Percentiles rank a stretch among this genome's conserved stretches.
Evolutionary conservation across 2,329 filamentous ascomycete genomes (phyloP).

Genomic region (Neodidymelliopsis sp.): DNA sequence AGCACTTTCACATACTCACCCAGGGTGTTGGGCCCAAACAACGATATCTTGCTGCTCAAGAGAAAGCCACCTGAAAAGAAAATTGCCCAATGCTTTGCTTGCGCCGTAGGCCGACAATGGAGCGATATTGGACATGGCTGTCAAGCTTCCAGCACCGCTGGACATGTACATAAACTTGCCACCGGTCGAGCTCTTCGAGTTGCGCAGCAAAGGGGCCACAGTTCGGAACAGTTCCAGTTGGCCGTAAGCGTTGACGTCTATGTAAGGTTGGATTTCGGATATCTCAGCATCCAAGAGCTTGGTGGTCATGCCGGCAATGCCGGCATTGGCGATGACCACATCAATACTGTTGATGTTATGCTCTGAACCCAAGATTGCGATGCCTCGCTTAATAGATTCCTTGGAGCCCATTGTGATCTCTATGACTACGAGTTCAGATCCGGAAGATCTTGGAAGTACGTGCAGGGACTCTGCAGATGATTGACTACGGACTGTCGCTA

Average conservation of each 20-base stretch:
- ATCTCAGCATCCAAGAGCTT: background rate
- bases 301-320: slow-evolving; percentile 20
- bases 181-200: background rate
- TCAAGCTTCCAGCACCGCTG: slow-evolving; percentile 19
- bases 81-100: slow-evolving; percentile 29
- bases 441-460: slow-evolving; percentile 27
- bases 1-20: slow-evolving; percentile 10
- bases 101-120: slow-evolving; percentile 23
- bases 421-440: slow-evolving; percentile 17
- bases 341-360: slow-evolving; percentile 4
- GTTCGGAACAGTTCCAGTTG: slow-evolving; percentile 27
- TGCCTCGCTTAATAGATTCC: slow-evolving; percentile 33
- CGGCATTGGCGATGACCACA: slow-evolving; percentile 10
- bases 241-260: slow-evolving; percentile 27
- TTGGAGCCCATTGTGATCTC: slow-evolving; percentile 21
- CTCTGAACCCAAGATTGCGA: slow-evolving; percentile 28
- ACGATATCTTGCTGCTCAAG: slow-evolving; percentile 23
- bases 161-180: slow-evolving; percentile 26
- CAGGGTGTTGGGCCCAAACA: slow-evolving; percentile 24
- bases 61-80: slow-evolving; percentile 26
- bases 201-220: slow-evolving; percentile 16
- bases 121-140: slow-evolving; percentile 12
- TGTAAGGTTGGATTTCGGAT: slow-evolving; percentile 17
- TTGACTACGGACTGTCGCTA: slow-evolving; percentile 51
- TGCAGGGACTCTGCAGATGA: slow-evolving; percentile 34